Conservation (phyloP, 106 monocot genomes). For the Iris macrosiphon region DNA sequence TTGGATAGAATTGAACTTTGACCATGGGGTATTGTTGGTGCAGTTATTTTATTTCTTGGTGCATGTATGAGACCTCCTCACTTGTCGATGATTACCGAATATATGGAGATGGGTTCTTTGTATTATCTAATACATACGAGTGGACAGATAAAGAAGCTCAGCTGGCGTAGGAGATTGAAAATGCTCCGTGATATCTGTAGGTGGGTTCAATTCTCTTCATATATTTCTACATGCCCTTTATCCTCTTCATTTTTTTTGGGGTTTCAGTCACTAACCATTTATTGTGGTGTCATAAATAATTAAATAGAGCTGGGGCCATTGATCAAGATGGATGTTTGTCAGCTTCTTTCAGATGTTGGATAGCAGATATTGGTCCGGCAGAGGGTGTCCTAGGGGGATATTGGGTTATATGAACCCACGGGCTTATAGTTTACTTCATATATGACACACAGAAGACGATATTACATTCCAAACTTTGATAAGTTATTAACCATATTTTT, state of each 20-base stretch:
- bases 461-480: no score
- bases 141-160: slow-evolving; percentile 86
- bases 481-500: no score
- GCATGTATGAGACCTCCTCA: slow-evolving; percentile 92
- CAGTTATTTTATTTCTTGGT: slow-evolving; percentile 97
- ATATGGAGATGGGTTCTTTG: slow-evolving; percentile 99
- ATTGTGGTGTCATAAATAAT: no score
- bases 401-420: no score
- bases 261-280: no score
- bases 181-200: slow-evolving; percentile 99
- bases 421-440: no score
- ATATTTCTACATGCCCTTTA: neutral
- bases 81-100: slow-evolving; percentile 95
- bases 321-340: no score
- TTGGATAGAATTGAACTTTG: neutral
- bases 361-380: no score
- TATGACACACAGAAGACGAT: no score
- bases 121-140: slow-evolving; percentile 96
- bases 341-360: no score
- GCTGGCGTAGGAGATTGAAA: slow-evolving; percentile 89
- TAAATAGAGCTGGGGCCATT: no score
- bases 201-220: slow-evolving; percentile 12
- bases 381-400: no score
- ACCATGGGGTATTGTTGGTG: slow-evolving; percentile 14
- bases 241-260: neutral